phyloP scores from a whole-genome alignment of 2,329 filamentous ascomycete species.

The Beauveria medogensis region DNA sequence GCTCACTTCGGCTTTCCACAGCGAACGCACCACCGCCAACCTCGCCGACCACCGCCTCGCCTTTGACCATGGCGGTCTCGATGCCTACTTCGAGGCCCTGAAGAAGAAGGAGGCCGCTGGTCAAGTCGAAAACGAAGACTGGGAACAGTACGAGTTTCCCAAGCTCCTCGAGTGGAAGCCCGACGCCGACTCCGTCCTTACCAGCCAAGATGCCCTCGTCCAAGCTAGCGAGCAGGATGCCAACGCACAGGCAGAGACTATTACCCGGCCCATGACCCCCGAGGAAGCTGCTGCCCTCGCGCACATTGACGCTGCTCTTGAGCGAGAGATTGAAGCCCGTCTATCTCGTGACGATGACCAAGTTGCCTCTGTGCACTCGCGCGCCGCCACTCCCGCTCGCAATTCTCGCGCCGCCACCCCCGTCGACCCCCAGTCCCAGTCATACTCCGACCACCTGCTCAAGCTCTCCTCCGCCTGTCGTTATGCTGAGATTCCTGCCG shows the following conservation, averaged over 20 bases:
- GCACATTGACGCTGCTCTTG: conserved; percentile 77
- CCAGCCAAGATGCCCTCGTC: conserved; percentile 47
- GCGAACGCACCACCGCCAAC: conserved; percentile 41
- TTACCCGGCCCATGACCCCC: conserved; percentile 30
- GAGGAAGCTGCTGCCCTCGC: conserved; percentile 57
- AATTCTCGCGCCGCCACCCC: conserved; percentile 52
- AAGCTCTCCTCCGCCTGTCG: conserved; percentile 63
- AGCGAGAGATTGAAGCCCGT: conserved; percentile 62
- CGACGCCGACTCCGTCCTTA: conserved; percentile 44
- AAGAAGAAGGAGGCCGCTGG: conserved; percentile 63
- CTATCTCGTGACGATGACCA: conserved; percentile 37
- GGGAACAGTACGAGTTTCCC: conserved; percentile 85
- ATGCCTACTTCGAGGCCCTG: conserved; percentile 86
- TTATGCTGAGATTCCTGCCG: conserved; percentile 79
- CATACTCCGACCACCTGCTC: conserved; percentile 71
- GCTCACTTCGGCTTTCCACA: conserved; percentile 72
- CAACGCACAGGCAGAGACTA: conserved; percentile 28
- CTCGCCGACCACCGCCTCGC: conserved; percentile 50
- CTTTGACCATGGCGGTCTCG: conserved; percentile 57
- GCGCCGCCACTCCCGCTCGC: conserved; percentile 32
- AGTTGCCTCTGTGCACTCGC: conserved; percentile 34
- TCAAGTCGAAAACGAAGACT: conserved; percentile 62
- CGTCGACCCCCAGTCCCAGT: conserved; percentile 55
- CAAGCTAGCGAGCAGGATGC: conserved; percentile 24
- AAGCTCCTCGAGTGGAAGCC: conserved; percentile 86